phyloP scores from a whole-genome alignment of 331 rosid species.

The Pyrus hybrid region DNA sequence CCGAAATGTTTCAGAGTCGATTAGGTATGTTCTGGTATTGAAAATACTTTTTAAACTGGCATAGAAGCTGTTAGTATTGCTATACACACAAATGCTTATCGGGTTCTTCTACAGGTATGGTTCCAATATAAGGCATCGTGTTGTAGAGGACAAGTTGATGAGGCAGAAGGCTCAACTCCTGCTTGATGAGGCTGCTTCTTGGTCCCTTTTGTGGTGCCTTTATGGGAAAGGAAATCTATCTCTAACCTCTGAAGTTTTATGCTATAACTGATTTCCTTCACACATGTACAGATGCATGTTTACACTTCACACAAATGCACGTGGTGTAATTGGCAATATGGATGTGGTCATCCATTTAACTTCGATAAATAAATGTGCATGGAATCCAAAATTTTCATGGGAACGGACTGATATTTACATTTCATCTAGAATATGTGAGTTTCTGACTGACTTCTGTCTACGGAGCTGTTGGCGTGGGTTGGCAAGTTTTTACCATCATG shows the following conservation, averaged over 20 bases:
- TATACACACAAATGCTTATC: not conserved
- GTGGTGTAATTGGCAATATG: not conserved
- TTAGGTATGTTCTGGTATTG: constrained; percentile 45
- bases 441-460: no score
- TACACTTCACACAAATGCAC: no score
- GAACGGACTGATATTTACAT: no score
- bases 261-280: not conserved
- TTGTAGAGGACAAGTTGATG: constrained; percentile 85
- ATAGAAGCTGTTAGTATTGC: not conserved
- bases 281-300: not conserved
- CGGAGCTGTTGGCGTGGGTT: no score
- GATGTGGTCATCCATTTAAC: not conserved
- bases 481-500: no score
- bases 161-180: constrained; percentile 89
- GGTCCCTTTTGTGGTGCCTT: constrained; percentile 95
- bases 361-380: not conserved
- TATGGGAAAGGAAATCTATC: constrained; percentile 78
- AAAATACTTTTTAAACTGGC: not conserved
- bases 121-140: constrained; percentile 59
- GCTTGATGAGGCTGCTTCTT: constrained; percentile 94
- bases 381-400: no score
- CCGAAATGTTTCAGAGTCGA: constrained; percentile 69
- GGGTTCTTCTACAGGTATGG: constrained; percentile 44
- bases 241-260: constrained; percentile 10
- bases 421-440: no score